Percentiles rank a stretch among this genome's conserved stretches.
phyloP scores from a whole-genome alignment of 768 basidiomycete genomes.

The Daedaleopsis sinensis region DNA sequence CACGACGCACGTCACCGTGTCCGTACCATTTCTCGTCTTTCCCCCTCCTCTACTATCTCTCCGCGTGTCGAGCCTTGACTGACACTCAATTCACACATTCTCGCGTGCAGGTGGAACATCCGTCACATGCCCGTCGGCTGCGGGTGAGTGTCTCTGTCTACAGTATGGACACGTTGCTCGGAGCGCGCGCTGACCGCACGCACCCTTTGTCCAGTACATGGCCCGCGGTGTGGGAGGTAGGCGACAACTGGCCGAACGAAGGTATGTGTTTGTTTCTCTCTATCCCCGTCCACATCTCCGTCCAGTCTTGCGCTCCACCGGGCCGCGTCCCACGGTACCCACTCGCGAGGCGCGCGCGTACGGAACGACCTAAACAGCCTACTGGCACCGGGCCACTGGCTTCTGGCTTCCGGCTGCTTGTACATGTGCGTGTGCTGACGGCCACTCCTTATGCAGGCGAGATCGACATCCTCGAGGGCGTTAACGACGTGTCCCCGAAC shows the following conservation, averaged over 20 bases:
- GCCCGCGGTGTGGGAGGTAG: conserved; percentile 60
- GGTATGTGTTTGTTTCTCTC: conserved; percentile 24
- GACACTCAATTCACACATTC: conserved; percentile 7
- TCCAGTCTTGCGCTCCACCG: background rate
- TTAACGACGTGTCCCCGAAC: conserved; percentile 56
- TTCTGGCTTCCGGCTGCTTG: no score
- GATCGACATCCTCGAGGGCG: conserved; percentile 58
- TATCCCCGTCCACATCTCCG: conserved; percentile 13
- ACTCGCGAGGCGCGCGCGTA: no score
- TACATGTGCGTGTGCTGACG: background rate
- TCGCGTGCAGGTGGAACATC: conserved; percentile 46
- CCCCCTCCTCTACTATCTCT: background rate
- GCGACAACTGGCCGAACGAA: conserved; percentile 49
- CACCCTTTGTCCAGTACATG: conserved; percentile 32
- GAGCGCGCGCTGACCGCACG: background rate
- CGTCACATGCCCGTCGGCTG: conserved; percentile 62
- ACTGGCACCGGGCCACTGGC: no score
- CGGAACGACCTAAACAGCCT: no score
- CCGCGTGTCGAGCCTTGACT: background rate
- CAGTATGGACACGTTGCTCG: background rate
- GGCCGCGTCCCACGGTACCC: no score
- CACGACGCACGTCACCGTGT: conserved; percentile 57
- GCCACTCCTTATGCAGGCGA: conserved; percentile 53
- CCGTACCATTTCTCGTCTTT: conserved; percentile 28
- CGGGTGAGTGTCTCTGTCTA: conserved; percentile 39